Conservation (phyloP, 257 asterid species). For the Ophiorrhiza pumila region DNA sequence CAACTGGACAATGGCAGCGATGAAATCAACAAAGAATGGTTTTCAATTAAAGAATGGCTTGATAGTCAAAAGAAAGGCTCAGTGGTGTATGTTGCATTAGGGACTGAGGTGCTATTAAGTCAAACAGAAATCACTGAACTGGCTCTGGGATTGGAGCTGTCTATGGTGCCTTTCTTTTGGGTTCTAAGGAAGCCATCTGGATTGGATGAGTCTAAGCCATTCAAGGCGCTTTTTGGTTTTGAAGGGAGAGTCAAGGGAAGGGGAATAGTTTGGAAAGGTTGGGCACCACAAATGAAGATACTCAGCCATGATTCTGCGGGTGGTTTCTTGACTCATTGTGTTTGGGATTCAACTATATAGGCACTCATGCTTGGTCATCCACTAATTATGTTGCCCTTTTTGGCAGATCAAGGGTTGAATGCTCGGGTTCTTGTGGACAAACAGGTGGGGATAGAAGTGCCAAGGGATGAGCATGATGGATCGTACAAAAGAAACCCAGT, state of each 20-base stretch:
- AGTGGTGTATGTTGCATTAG: constrained; percentile 29
- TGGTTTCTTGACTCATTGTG: constrained; percentile 29
- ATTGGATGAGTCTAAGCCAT: not conserved
- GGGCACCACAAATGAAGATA: constrained; percentile 36
- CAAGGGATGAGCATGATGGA: constrained; percentile 20
- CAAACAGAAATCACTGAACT: constrained; percentile 26
- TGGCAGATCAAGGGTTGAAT: constrained; percentile 31
- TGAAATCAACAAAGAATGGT: constrained; percentile 4
- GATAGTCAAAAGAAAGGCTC: constrained; percentile 14
- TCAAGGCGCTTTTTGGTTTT: constrained; percentile 22
- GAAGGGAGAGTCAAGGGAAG: constrained; percentile 24
- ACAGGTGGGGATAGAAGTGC: constrained; percentile 8
- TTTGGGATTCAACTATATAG: constrained; percentile 33
- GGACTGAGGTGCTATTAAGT: constrained; percentile 28
- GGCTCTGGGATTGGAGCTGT: constrained; percentile 31
- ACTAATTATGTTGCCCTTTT: constrained; percentile 25
- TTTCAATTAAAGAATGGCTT: constrained; percentile 21
- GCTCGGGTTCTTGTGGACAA: constrained; percentile 28
- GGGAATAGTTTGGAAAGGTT: constrained; percentile 23
- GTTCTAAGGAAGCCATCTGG: constrained; percentile 21
- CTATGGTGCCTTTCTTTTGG: constrained; percentile 33
- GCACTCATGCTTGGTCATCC: constrained; percentile 23
- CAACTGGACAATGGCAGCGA: not conserved
- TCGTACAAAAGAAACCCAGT: constrained; percentile 17
- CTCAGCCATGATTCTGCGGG: constrained; percentile 30